Evolutionary conservation across 805 yeast genomes (phyloP), one percentile per base, ranked within the genome.

Genomic region (Kazachstania africana): DNA sequence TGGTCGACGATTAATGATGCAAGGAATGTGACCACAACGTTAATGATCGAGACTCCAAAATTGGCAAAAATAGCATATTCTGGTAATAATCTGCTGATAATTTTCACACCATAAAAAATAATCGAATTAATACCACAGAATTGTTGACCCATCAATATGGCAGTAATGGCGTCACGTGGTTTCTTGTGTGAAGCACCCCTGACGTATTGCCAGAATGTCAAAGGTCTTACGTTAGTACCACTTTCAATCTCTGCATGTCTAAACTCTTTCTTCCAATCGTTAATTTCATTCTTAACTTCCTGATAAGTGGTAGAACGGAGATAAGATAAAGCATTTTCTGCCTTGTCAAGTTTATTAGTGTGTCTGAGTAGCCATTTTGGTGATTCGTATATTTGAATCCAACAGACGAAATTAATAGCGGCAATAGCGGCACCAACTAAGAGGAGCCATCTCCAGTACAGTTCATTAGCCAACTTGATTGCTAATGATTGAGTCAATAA

Each of bases 71-170:
- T 70, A 2, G 96, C 77, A 34, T 71, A 64, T 9, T 70, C 59
- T 2, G 97, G 95, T 39, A 84, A 67, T 4, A 80, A 59, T 6
- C 71, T 60, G n/a, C 76, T 64, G 31, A 91, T 62, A 1, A 88
- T 80, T 10, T 82, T 72, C 4, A 88, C 95, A 4, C 98, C 98
- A 53, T 88, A 91, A 51, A 88, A 83, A 14, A 91, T 74, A 37
- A 91, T 84, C 2, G 95, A 75, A 54, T 91, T 91, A 50, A 91
- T 82, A 21, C 98, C 98, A 44, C 84, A 75, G 36, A 88, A 72
- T 54, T 91, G 98, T 59, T 91, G 98, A 12, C 87, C 78, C 14
- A 77, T 60, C 64, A 87, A 70, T 12, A 84, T 66, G 2, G 78
- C 72, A 0, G 85, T 72, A 8, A 85, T 80, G 1, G 76, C 78